Conservation (phyloP, 768 basidiomycete species). For the Clavaria fumosa region DNA sequence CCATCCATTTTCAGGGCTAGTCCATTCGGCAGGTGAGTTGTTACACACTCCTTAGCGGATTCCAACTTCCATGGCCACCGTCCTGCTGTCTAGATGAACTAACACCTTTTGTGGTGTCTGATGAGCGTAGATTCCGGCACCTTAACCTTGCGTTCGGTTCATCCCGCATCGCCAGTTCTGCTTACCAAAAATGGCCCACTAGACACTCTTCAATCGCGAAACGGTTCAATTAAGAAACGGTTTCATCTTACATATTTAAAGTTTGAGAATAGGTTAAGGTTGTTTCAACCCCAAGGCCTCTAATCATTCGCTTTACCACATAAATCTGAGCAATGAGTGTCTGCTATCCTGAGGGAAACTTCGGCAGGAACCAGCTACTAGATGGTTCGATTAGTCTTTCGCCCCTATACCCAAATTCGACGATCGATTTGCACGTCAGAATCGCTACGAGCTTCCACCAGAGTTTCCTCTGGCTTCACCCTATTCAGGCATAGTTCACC, state of each 20-base stretch:
- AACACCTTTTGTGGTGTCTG: slow-evolving; percentile 78
- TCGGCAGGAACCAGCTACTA: slow-evolving; percentile 88
- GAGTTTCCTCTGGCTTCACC: slow-evolving; percentile 93
- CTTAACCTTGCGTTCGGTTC: slow-evolving; percentile 60
- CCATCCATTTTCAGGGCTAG: slow-evolving; percentile 87
- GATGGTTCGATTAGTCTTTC: slow-evolving; percentile 93
- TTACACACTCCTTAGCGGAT: slow-evolving; percentile 79
- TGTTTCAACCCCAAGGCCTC: slow-evolving; percentile 81
- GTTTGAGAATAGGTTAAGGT: slow-evolving; percentile 73
- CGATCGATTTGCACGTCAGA: slow-evolving; percentile 95
- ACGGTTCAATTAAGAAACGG: slow-evolving; percentile 70
- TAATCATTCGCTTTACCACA: slow-evolving; percentile 81
- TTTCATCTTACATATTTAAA: slow-evolving; percentile 80
- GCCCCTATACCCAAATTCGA: slow-evolving; percentile 92
- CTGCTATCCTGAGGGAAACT: slow-evolving; percentile 62
- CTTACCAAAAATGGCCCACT: slow-evolving; percentile 70
- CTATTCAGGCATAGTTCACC: slow-evolving; percentile 82
- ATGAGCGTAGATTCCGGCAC: slow-evolving; percentile 73
- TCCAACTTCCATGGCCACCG: slow-evolving; percentile 79
- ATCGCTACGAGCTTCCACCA: slow-evolving; percentile 92
- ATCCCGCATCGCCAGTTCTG: slow-evolving; percentile 56
- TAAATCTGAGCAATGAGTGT: slow-evolving; percentile 42
- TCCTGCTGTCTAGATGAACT: slow-evolving; percentile 82
- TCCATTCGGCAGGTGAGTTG: slow-evolving; percentile 85
- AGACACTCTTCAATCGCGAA: slow-evolving; percentile 72